These are phyloP conservation scores for Alternaria gaisen DNA, from an alignment of 2,329 filamentous ascomycete species.

Conservation along the genomic window DNA sequence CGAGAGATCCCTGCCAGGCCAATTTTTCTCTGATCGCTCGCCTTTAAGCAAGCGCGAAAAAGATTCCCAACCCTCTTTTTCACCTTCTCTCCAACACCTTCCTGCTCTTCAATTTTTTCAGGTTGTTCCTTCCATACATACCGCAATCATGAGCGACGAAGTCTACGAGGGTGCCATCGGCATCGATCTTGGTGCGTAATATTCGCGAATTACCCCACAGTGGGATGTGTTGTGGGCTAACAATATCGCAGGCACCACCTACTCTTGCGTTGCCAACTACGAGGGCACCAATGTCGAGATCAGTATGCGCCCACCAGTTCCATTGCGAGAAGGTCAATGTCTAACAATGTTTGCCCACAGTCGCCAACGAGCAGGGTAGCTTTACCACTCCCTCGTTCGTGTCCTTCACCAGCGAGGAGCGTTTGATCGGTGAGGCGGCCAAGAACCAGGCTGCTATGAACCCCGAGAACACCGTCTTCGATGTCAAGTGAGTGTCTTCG, in stretches of 20 bases:
- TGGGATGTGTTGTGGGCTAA: conserved; percentile 37
- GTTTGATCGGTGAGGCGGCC: conserved; percentile 97
- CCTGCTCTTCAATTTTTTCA: conserved; percentile 39
- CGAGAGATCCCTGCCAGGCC: conserved; percentile 19
- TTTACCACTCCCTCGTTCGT: conserved; percentile 99
- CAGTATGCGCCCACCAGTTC: conserved; percentile 65
- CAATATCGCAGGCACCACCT: conserved; percentile 82
- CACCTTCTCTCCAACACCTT: conserved; percentile 44
- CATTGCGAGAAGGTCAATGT: conserved; percentile 10
- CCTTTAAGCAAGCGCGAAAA: conserved; percentile 24
- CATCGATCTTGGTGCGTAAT: conserved; percentile 90
- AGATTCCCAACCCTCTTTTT: conserved; percentile 31
- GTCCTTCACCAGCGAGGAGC: conserved; percentile 98
- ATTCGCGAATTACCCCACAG: conserved; percentile 39
- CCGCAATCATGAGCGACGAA: conserved; percentile 87
- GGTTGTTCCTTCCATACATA: conserved; percentile 40
- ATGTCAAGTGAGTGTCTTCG: conserved; percentile 86
- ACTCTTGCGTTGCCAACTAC: conserved; percentile 99
- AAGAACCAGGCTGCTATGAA: conserved; percentile 99
- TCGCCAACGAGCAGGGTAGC: conserved; percentile 99
- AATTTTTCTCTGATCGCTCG: conserved; percentile 25
- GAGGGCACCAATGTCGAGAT: conserved; percentile 99
- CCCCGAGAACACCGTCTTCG: conserved; percentile 97
- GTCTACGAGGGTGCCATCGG: conserved; percentile 99
- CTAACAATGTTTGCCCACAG: conserved; percentile 53